Percentiles rank a stretch among this genome's conserved stretches.
Conservation (phyloP, 2,329 filamentous ascomycete genomes). For the Diplodia scrobiculata region DNA sequence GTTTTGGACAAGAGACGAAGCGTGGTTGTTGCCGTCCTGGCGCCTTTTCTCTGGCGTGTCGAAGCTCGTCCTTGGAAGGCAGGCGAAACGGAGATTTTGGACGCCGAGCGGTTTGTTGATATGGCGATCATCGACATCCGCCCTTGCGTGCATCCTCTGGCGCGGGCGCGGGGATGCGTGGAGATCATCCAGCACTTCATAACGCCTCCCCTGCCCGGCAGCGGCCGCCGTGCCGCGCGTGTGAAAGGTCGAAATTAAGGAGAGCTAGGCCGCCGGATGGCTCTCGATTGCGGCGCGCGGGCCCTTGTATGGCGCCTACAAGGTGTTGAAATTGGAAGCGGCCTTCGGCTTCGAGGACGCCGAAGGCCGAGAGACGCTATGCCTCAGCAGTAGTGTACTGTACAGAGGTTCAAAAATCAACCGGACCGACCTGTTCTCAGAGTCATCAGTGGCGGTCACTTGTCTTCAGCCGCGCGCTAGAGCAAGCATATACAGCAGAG, state of each 20-base stretch:
- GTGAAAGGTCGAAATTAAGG: constrained; percentile 21
- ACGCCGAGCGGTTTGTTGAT: constrained; percentile 17
- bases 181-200: constrained; percentile 7
- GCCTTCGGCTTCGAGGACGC: constrained; percentile 3
- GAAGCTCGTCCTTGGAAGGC: not conserved
- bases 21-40: constrained; percentile 22
- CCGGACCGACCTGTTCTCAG: constrained; percentile 20
- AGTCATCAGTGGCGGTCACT: constrained; percentile 23
- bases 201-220: constrained; percentile 7
- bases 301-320: not conserved
- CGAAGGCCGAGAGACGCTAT: constrained; percentile 10
- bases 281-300: constrained; percentile 1
- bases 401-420: constrained; percentile 19
- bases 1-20: constrained; percentile 1
- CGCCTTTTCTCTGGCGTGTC: not conserved
- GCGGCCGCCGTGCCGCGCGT: constrained; percentile 3
- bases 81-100: constrained; percentile 24
- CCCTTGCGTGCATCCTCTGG: constrained; percentile 21
- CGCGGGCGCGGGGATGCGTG: constrained; percentile 17
- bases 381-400: constrained; percentile 2
- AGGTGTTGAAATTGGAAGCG: constrained; percentile 18
- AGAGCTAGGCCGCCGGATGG: constrained; percentile 6
- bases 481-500: not conserved
- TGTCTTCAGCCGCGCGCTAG: constrained; percentile 21
- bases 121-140: constrained; percentile 18